Base-by-base conservation (phyloP, 352 stramenopile genomes). In the Phytophthora citricola region DNA sequence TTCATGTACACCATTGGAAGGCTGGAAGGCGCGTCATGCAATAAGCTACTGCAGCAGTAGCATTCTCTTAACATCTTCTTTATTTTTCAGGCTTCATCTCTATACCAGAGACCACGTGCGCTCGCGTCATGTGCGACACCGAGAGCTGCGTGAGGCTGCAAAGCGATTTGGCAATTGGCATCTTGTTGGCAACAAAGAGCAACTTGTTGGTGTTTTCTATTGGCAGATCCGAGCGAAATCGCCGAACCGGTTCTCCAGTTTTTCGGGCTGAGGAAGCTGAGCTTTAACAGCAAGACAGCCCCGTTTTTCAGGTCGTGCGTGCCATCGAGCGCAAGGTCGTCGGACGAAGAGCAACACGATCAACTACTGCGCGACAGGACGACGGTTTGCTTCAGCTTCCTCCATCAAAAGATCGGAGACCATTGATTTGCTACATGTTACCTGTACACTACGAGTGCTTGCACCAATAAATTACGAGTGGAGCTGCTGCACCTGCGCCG, bases 401-500 rank as follows among this genome's bases (percentile, higher is more conserved):
- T 15, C n/a, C 38, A 11, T 11, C 38, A 43, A 43, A 43, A 43
- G 26, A 50, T 49, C 17, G 9, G 32, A 55, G 40, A 53, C 41
- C 11, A 34, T 41, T 15, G 22, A 50, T 24, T 40, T 61, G 32
- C 32, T 58, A 44, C 57, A 51, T 9, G 46, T 58, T 65, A 46
- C 56, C 32, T 10, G 34, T 54, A 56, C n/a, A 53, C 24, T 61
- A 56, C 15, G 8, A 39, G 17, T 20, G 36, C 26, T 24, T 7
- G 44, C 27, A 66, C 46, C 46, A 66, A 69, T 70, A 73, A 70
- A 15, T 70, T 68, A 73, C 43, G 53, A 26, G 38, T 70, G 64
- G 17, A 73, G 51, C 45, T 69, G 57, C 39, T 74, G 74, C 53
- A 71, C 53, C 48, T 76, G 69, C 24, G 71, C 53, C 12, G 80